Conservation (phyloP, 306 rosid species). For the cucumber (Cucumis sativus) region DNA sequence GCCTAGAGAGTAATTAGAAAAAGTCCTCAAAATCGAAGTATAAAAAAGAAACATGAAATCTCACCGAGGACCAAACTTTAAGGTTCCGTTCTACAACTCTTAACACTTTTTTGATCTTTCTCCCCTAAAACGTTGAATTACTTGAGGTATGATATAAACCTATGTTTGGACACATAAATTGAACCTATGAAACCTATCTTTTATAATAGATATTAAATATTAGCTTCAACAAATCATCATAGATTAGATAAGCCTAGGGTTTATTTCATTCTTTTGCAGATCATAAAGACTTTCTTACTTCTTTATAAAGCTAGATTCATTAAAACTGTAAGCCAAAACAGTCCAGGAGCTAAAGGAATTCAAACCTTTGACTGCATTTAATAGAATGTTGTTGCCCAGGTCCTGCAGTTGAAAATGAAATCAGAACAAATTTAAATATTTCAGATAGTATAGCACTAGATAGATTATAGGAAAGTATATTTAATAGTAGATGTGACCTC, state of each 20-base stretch:
- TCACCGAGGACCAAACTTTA: too few relatives aligned
- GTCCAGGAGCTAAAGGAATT: neutral
- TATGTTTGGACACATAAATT: neutral
- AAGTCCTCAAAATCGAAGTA: too few relatives aligned
- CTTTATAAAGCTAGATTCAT: neutral
- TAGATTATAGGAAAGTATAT: conserved; percentile 3
- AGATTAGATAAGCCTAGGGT: neutral
- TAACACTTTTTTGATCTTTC: too few relatives aligned
- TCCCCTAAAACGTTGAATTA: too few relatives aligned
- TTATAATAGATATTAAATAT: neutral
- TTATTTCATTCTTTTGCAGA: neutral
- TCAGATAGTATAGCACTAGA: neutral
- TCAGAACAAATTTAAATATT: neutral
- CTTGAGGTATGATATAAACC: neutral
- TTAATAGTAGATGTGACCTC: neutral
- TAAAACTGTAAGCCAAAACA: neutral
- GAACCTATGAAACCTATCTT: neutral
- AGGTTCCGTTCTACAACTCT: too few relatives aligned
- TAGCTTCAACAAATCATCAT: neutral
- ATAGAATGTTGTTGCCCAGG: conserved; percentile 44
- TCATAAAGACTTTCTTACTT: neutral
- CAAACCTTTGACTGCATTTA: conserved; percentile 81
- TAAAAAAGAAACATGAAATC: too few relatives aligned
- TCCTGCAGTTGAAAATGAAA: conserved; percentile 38
- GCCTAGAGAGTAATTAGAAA: too few relatives aligned